A percentile compares a stretch with the other conserved stretches of the same genome.
These are phyloP conservation scores for Tuber brumale DNA, from an alignment of 495 filamentous ascomycete genomes.

Conservation along the genomic window DNA sequence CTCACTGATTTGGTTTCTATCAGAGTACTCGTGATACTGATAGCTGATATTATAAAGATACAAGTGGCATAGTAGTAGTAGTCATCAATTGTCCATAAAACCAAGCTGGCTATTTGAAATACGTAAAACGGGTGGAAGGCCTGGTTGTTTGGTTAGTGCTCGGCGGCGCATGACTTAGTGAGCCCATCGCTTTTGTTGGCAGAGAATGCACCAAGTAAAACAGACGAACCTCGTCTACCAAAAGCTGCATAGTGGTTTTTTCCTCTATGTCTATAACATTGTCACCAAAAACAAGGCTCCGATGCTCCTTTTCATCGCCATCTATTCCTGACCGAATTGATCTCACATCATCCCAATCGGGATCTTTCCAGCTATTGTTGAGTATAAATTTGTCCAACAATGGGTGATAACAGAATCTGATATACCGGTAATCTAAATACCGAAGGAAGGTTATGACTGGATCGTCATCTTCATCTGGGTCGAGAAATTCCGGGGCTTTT, in stretches of 20 bases:
- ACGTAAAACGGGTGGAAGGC: conserved; percentile 97
- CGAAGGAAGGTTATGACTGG: conserved; percentile 65
- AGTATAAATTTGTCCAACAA: conserved; percentile 79
- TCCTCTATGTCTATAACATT: conserved; percentile 89
- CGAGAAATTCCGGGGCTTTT: conserved; percentile 36
- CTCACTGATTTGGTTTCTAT: conserved; percentile 77
- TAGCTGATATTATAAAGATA: conserved; percentile 89
- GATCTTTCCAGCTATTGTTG: conserved; percentile 87
- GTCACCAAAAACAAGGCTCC: conserved; percentile 77
- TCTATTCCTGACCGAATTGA: conserved; percentile 76
- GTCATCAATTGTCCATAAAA: conserved; percentile 89
- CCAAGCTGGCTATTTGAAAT: conserved; percentile 90
- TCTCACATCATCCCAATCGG: conserved; percentile 71
- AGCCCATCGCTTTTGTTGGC: background rate
- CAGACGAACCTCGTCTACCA: conserved; percentile 76
- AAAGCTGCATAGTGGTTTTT: conserved; percentile 71
- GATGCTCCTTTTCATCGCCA: conserved; percentile 75
- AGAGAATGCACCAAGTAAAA: conserved; percentile 8
- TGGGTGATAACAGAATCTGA: conserved; percentile 86
- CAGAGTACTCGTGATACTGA: conserved; percentile 83
- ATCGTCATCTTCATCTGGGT: conserved; percentile 78
- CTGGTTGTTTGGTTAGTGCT: conserved; percentile 44
- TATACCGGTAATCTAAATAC: conserved; percentile 83
- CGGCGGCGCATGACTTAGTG: background rate
- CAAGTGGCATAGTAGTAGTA: conserved; percentile 97